A percentile compares a stretch with the other conserved stretches of the same genome.
Evolutionary conservation across 2,329 filamentous ascomycete species (phyloP).

Genomic region (Podosphaera xanthii): DNA sequence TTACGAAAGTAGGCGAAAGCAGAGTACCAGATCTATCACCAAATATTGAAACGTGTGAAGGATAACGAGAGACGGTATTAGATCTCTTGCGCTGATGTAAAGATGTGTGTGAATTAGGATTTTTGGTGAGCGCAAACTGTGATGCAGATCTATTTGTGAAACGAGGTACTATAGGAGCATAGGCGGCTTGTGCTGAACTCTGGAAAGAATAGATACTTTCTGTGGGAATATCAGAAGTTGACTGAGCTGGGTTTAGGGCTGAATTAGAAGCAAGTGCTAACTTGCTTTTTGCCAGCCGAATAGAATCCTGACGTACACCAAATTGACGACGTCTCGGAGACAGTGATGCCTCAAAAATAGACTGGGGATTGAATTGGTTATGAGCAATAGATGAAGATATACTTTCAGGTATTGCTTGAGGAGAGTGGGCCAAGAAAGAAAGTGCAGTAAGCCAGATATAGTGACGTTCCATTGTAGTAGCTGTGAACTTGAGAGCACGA

Average conservation of each 20-base stretch:
- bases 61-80: slow-evolving; percentile 59
- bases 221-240: slow-evolving; percentile 7
- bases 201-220: slow-evolving; percentile 18
- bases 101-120: slow-evolving; percentile 8
- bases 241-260: slow-evolving; percentile 17
- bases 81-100: slow-evolving; percentile 65
- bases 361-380: slow-evolving; percentile 21
- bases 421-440: slow-evolving; percentile 82
- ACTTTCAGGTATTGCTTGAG: slow-evolving; percentile 57
- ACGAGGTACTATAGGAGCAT: slow-evolving; percentile 49
- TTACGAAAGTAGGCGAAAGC: neutral
- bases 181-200: slow-evolving; percentile 30
- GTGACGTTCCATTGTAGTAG: slow-evolving; percentile 60
- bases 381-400: slow-evolving; percentile 23
- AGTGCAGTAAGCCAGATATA: slow-evolving; percentile 88
- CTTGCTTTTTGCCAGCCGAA: slow-evolving; percentile 60
- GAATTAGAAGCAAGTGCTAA: slow-evolving; percentile 16
- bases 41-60: slow-evolving; percentile 49
- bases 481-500: slow-evolving; percentile 86
- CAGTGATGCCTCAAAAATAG: slow-evolving; percentile 23
- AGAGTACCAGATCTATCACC: slow-evolving; percentile 19
- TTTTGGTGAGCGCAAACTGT: slow-evolving; percentile 15
- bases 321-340: slow-evolving; percentile 15
- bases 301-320: slow-evolving; percentile 58
- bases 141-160: slow-evolving; percentile 29